A percentile compares a stretch with the other conserved stretches of the same genome.
These are phyloP conservation scores for Martiniozyma asiatica DNA, from an alignment of 1,139 yeast genomes.

Conservation along the genomic window DNA sequence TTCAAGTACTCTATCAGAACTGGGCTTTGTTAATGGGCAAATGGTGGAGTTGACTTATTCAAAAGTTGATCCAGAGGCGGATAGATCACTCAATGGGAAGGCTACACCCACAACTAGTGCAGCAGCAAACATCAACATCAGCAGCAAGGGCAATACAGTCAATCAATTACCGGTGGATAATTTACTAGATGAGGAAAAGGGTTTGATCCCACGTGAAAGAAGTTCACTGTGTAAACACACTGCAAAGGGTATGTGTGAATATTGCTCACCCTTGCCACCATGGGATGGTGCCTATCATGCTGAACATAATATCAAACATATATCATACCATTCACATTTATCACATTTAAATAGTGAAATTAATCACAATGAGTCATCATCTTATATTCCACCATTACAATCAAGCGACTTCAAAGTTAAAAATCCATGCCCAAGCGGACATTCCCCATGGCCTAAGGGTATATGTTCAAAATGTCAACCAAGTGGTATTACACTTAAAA, in stretches of 20 bases:
- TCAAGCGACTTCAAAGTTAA: conserved; percentile 60
- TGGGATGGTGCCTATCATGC: conserved; percentile 75
- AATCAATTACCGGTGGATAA: conserved; percentile 51
- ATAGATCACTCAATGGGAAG: conserved; percentile 11
- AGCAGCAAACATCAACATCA: no score
- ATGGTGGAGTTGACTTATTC: conserved; percentile 52
- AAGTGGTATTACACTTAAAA: conserved; percentile 82
- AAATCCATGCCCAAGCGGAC: conserved; percentile 63
- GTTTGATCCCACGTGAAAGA: conserved; percentile 55
- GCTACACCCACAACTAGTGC: conserved; percentile 10
- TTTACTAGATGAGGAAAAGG: conserved; percentile 53
- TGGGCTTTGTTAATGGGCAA: conserved; percentile 61
- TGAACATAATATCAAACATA: conserved; percentile 73
- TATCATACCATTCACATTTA: conserved; percentile 75
- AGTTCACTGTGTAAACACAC: conserved; percentile 75
- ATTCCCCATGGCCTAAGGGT: conserved; percentile 87
- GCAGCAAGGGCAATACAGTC: no score
- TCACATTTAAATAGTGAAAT: conserved; percentile 60
- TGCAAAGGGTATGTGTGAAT: conserved; percentile 94
- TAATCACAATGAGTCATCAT: conserved; percentile 51
- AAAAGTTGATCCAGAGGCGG: conserved; percentile 7
- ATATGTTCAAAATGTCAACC: conserved; percentile 98
- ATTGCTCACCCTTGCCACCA: conserved; percentile 91
- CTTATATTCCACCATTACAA: conserved; percentile 71
- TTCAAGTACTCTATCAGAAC: conserved; percentile 29